Evolutionary conservation across 768 basidiomycete species (phyloP), one percentile per base, ranked within the genome.

Genomic region (Hygrophorus pudorinus): DNA sequence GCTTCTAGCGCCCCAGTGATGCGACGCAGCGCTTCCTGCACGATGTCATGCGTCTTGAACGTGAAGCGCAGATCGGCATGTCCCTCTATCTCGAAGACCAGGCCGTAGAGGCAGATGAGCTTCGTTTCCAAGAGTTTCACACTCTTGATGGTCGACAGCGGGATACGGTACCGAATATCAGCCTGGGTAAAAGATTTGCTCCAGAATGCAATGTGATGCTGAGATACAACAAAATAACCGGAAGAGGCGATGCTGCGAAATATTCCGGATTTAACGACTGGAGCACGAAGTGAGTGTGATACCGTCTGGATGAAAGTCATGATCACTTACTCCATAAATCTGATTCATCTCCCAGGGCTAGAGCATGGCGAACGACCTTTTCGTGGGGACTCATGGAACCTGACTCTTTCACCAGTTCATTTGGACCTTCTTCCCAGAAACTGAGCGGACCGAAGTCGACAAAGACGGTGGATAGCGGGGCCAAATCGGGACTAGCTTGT

Each of bases 41-140:
- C 59, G 4, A 60, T 45, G 1, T 59, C 56, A 12, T 53, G 49
- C 1, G 59, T 62, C 52, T 63, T 66, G 58, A 81, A 80, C 17
- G 71, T 63, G 47, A 81, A 69, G n/a, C 59, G 59, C 18, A 77
- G 50, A 41, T 72, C 65, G 2, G 58, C 45, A 38, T 70, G 68
- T n/a, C 71, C 73, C 24, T 67, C 63, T 8, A 77, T 59, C 38
- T 68, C 59, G 9, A 80, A 50, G 5, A 61, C 52, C 39, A 79
- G 51, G 5, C 71, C 73, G 46, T 62, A 53, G 3, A 57, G 45
- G 30, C 56, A 59, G 29, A 59, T 48, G 24, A 59, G 46, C 6
- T 53, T 44, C 34, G 58, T 33, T n/a, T 53, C 53, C 38, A 67
- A 63, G 2, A 60, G 51, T 37, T 61, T 63, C 11, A 69, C 68